These are phyloP conservation scores for Aspergillus incahuasiensis DNA, from an alignment of 495 filamentous ascomycete genomes.

Conservation along the genomic window DNA sequence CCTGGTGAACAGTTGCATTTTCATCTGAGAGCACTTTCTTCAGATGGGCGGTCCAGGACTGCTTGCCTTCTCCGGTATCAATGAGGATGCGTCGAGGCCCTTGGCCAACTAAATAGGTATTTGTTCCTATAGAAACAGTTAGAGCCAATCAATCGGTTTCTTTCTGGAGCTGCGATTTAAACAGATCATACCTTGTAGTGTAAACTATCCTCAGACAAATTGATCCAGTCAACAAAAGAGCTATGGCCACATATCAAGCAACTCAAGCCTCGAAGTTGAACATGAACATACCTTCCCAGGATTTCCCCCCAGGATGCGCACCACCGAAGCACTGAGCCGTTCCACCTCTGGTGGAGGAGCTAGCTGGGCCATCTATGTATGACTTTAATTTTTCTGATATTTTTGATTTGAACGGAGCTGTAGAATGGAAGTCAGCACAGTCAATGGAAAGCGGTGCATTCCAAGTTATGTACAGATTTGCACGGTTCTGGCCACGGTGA, in stretches of 20 bases:
- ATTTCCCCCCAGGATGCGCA: slow-evolving; percentile 77
- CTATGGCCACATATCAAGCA: too few species aligned
- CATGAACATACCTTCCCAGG: slow-evolving; percentile 59
- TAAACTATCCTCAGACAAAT: slow-evolving; percentile 47
- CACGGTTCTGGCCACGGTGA: neutral
- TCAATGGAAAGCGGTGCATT: too few species aligned
- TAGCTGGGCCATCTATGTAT: slow-evolving; percentile 40
- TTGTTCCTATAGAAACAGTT: slow-evolving; percentile 55
- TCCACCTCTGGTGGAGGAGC: slow-evolving; percentile 59
- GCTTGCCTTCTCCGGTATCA: slow-evolving; percentile 72
- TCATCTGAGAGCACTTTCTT: slow-evolving; percentile 59
- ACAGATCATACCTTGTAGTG: slow-evolving; percentile 43
- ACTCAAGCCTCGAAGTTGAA: neutral
- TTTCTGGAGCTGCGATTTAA: neutral
- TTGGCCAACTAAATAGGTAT: slow-evolving; percentile 79
- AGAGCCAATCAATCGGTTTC: neutral
- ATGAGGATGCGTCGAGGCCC: slow-evolving; percentile 65
- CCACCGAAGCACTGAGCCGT: slow-evolving; percentile 59
- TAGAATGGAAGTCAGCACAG: neutral
- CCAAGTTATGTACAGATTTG: neutral
- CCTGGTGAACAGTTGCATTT: slow-evolving; percentile 56
- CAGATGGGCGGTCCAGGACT: slow-evolving; percentile 55
- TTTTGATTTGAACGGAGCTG: neutral
- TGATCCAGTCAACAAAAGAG: too few species aligned
- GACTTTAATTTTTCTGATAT: neutral